Evolutionary conservation across 2,329 filamentous ascomycete genomes (phyloP), one percentile per base, ranked within the genome.

Genomic region (Xylariaceae sp.): DNA sequence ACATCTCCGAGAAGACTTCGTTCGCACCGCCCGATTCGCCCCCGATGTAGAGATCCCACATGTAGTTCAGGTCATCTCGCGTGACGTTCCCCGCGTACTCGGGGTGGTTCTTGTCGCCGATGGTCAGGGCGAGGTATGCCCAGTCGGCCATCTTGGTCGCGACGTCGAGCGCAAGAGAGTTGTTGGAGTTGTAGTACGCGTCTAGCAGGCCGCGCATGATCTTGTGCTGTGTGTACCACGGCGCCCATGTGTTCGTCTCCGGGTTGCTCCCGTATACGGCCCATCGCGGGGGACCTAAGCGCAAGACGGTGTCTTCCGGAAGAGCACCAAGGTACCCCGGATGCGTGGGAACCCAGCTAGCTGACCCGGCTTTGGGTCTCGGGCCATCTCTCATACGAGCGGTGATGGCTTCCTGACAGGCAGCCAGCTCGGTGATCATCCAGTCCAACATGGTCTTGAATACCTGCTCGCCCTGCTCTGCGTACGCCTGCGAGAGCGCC

Each of bases 221-320:
- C 46, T 60, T 60, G 30, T 60, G 58, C 43, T 59, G 57, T 19
- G 56, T 59, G 23, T 60, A 60, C 58, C 58, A 60, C 1, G 57
- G 53, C 4, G 58, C 58, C 58, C 58, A 60, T 1, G 55, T 60
- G 15, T 59, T 59, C 2, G 34, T 54, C n/a, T 46, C 38, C 15
- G 39, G 41, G 27, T 58, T 31, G 24, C 53, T 31, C 19, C 56
- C 56, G 21, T 59, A 60, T 2, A 59, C 50, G 6, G 57, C 56
- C 55, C 55, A 60, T 4, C 57, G 56, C 12, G 57, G 57, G 4
- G 57, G 57, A 4, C 57, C 57, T 13, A 60, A 56, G 12, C 57
- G 47, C 13, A 60, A 38, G 3, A 60, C 57, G 0, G 54, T 58
- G 35, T 60, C 57, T 18, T 60, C 57, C 8, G 57, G 56, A 4